A percentile compares a stretch with the other conserved stretches of the same genome.
These are phyloP conservation scores for Sutorius eximius DNA, from an alignment of 1,284 basidiomycete species.

Conservation along the genomic window DNA sequence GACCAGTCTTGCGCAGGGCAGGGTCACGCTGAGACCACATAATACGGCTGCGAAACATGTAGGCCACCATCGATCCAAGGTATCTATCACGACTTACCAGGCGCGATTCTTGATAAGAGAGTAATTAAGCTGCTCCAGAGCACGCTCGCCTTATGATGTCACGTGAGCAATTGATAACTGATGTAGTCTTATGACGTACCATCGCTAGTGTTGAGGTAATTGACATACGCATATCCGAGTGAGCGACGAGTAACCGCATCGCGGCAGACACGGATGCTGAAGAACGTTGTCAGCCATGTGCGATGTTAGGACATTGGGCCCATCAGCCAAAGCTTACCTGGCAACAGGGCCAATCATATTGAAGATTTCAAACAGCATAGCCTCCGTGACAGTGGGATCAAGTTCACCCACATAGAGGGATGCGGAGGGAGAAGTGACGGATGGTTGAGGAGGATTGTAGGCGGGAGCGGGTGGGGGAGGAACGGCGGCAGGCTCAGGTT, in stretches of 20 bases:
- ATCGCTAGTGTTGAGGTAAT: slow-evolving; percentile 95
- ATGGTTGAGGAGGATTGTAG: slow-evolving; percentile 56
- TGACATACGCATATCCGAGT: slow-evolving; percentile 99
- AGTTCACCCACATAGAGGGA: slow-evolving; percentile 99
- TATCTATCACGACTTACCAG: slow-evolving; percentile 56
- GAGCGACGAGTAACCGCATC: slow-evolving; percentile 99
- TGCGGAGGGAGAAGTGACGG: slow-evolving; percentile 72
- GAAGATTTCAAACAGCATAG: slow-evolving; percentile 99
- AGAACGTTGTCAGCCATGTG: neutral
- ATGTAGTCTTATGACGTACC: slow-evolving; percentile 51
- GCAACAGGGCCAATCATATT: slow-evolving; percentile 99
- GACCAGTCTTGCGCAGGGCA: slow-evolving; percentile 97
- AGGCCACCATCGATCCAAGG: neutral
- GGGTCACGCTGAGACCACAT: slow-evolving; percentile 99
- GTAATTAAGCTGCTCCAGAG: slow-evolving; percentile 99
- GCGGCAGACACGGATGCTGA: slow-evolving; percentile 97
- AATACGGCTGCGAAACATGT: slow-evolving; percentile 71
- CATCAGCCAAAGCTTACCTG: slow-evolving; percentile 53
- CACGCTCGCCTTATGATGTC: slow-evolving; percentile 77
- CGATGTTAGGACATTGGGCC: neutral
- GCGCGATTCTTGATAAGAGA: slow-evolving; percentile 98
- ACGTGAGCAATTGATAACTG: slow-evolving; percentile 10
- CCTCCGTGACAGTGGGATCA: slow-evolving; percentile 96
- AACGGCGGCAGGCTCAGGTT: slow-evolving; percentile 38
- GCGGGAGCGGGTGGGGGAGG: slow-evolving; percentile 47